phyloP scores from a whole-genome alignment of 352 stramenopile genomes.

The Bremia lactucae region DNA sequence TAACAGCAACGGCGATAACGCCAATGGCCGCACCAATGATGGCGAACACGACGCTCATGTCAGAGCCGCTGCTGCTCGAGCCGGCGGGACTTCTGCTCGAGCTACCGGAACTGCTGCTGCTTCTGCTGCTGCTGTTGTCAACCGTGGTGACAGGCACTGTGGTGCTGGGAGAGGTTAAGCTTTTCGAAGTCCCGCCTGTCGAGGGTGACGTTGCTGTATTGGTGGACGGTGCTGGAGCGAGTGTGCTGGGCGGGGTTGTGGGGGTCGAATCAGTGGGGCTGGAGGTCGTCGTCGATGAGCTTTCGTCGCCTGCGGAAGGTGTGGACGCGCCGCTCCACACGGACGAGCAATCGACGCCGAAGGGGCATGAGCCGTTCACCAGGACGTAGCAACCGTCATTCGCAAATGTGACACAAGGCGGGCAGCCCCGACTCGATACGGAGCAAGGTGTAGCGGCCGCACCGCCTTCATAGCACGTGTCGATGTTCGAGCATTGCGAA shows the following conservation, averaged over 20 bases:
- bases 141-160: no score
- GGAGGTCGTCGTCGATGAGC: slow-evolving; percentile 5
- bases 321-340: slow-evolving; percentile 14
- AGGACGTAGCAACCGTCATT: slow-evolving; percentile 30
- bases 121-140: no score
- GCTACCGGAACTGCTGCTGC: slow-evolving; percentile 12
- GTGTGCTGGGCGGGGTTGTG: slow-evolving; percentile 6
- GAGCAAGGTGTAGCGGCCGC: slow-evolving; percentile 14
- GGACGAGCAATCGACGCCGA: slow-evolving; percentile 21
- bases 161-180: slow-evolving; percentile 9
- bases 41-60: slow-evolving; percentile 68
- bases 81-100: slow-evolving; percentile 2
- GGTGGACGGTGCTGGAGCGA: neutral
- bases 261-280: slow-evolving; percentile 5
- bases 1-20: slow-evolving; percentile 67
- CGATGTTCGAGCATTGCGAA: slow-evolving; percentile 17
- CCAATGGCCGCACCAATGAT: slow-evolving; percentile 69
- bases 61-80: slow-evolving; percentile 19
- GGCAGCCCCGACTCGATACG: slow-evolving; percentile 18
- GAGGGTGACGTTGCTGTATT: slow-evolving; percentile 6
- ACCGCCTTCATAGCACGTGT: slow-evolving; percentile 22
- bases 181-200: slow-evolving; percentile 1
- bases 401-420: slow-evolving; percentile 25
- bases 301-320: slow-evolving; percentile 5
- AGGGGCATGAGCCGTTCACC: slow-evolving; percentile 17